Evolutionary conservation across 139 green algal genomes (phyloP).

Genomic region (Volvox africanus): DNA sequence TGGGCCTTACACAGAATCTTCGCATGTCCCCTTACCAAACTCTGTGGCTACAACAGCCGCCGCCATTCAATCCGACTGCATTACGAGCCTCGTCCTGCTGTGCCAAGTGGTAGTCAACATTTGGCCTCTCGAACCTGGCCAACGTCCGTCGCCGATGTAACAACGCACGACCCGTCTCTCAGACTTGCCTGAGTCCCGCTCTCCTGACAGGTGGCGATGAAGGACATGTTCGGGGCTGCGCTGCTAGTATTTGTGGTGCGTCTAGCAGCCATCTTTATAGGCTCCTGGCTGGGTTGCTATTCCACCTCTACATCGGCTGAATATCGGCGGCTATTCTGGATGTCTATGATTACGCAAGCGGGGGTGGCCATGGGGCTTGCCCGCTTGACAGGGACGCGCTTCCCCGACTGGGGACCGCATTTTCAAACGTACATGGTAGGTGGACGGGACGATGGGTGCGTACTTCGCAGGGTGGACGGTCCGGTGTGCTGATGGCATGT

Average conservation of each 20-base stretch:
- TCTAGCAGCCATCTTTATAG: constrained; percentile 73
- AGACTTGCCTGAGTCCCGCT: too few relatives aligned
- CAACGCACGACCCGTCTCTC: too few relatives aligned
- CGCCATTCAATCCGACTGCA: too few relatives aligned
- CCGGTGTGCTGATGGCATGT: too few relatives aligned
- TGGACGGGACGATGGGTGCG: background rate
- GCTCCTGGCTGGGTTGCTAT: constrained; percentile 75
- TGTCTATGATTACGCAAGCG: constrained; percentile 89
- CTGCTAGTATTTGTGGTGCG: constrained; percentile 70
- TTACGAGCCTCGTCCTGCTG: too few relatives aligned
- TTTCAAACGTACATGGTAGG: constrained; percentile 84
- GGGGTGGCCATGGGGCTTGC: constrained; percentile 91
- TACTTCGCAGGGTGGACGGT: background rate
- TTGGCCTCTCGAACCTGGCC: too few relatives aligned
- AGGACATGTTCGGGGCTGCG: constrained; percentile 72
- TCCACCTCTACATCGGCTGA: constrained; percentile 60
- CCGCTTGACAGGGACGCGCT: constrained; percentile 74
- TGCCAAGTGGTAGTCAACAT: too few relatives aligned
- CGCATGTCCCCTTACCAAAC: too few relatives aligned
- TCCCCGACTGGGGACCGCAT: constrained; percentile 81
- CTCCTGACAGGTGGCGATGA: constrained; percentile 68
- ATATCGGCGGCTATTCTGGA: constrained; percentile 76
- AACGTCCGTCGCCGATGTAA: too few relatives aligned
- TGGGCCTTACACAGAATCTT: too few relatives aligned
- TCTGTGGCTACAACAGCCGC: too few relatives aligned